phyloP scores from a whole-genome alignment of 2,329 filamentous ascomycete genomes.

The Raffaelea arxii region DNA sequence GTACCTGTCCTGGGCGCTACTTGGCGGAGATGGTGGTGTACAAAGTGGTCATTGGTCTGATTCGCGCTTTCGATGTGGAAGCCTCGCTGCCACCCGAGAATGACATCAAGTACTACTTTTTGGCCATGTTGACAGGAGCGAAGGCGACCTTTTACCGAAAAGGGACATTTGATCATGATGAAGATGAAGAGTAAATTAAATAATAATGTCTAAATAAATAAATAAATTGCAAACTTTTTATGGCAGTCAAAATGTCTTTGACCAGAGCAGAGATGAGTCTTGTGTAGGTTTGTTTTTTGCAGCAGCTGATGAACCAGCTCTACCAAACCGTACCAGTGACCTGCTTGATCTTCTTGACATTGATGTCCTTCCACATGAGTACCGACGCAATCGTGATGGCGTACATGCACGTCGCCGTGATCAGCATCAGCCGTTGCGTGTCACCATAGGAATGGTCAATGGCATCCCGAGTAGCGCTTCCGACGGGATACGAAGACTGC shows the following conservation, averaged over 20 bases:
- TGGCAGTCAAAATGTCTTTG: too few species aligned
- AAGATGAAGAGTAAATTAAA: too few species aligned
- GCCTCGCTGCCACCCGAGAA: conserved; percentile 27
- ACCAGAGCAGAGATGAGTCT: too few species aligned
- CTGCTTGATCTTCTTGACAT: neutral
- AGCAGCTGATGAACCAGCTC: too few species aligned
- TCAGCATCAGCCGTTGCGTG: neutral
- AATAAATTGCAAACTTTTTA: too few species aligned
- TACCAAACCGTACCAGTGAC: neutral
- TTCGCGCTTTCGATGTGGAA: conserved; percentile 34
- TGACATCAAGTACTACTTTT: conserved; percentile 35
- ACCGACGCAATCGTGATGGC: neutral
- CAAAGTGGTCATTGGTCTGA: conserved; percentile 31
- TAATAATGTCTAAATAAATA: too few species aligned
- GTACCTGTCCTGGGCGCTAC: conserved; percentile 40
- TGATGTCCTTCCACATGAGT: neutral
- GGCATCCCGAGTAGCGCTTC: neutral
- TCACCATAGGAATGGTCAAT: neutral
- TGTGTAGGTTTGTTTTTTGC: too few species aligned
- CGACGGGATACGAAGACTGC: conserved; percentile 33
- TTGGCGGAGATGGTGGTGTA: conserved; percentile 40
- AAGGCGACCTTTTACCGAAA: conserved; percentile 32
- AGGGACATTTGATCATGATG: too few species aligned
- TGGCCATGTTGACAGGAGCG: conserved; percentile 41
- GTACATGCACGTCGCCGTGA: neutral